These are phyloP conservation scores for Blastobotrys parvus DNA, from an alignment of 805 yeast species.

Conservation along the genomic window DNA sequence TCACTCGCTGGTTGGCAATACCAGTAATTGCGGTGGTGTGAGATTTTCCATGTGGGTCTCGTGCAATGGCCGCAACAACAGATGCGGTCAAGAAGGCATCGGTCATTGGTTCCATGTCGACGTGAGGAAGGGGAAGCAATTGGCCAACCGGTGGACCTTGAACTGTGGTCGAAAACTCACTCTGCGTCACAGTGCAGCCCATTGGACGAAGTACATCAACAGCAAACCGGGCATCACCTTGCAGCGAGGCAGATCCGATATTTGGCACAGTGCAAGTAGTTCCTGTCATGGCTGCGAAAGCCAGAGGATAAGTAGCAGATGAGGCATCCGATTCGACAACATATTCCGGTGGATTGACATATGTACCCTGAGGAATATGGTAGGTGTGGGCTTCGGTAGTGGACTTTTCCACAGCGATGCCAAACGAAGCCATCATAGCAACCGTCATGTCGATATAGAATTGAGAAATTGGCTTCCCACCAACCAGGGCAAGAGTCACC, in stretches of 20 bases:
- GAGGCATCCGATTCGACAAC: slow-evolving; percentile 95
- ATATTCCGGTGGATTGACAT: slow-evolving; percentile 74
- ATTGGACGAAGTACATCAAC: slow-evolving; percentile 85
- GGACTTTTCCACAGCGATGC: slow-evolving; percentile 66
- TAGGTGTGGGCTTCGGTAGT: slow-evolving; percentile 72
- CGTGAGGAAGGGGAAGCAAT: slow-evolving; percentile 59
- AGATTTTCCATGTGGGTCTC: slow-evolving; percentile 32
- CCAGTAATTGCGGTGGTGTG: slow-evolving; percentile 76
- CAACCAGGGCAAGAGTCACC: slow-evolving; percentile 79
- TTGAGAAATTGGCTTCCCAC: slow-evolving; percentile 96
- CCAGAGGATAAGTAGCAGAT: slow-evolving; percentile 95
- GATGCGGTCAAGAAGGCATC: slow-evolving; percentile 96
- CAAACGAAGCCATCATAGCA: slow-evolving; percentile 87
- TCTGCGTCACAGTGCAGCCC: slow-evolving; percentile 88
- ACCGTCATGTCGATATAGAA: slow-evolving; percentile 96
- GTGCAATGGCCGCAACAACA: slow-evolving; percentile 92
- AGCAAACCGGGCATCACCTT: slow-evolving; percentile 97
- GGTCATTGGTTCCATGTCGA: slow-evolving; percentile 99
- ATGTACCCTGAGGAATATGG: slow-evolving; percentile 78
- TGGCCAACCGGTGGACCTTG: slow-evolving; percentile 72
- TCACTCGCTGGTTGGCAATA: slow-evolving; percentile 96
- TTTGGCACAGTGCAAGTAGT: slow-evolving; percentile 88
- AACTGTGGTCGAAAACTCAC: slow-evolving; percentile 82
- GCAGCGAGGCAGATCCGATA: slow-evolving; percentile 84
- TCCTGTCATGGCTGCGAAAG: slow-evolving; percentile 95